Conservation (phyloP, 225 moss, liverwort and hornwort genomes). For the Bryum argenteum region DNA sequence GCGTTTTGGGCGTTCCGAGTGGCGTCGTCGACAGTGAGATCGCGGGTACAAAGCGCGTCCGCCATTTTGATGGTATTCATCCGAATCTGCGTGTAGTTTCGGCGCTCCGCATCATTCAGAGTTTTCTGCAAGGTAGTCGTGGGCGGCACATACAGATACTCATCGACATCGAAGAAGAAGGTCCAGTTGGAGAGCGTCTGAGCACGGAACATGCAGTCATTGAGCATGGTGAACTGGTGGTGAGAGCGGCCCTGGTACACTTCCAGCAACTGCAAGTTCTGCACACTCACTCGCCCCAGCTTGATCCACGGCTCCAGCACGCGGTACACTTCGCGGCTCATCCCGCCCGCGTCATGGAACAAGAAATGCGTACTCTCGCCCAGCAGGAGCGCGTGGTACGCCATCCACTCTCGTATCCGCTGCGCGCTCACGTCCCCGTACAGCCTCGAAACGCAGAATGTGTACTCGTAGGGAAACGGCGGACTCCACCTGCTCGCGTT, state of each 20-base stretch:
- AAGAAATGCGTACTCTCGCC: slow-evolving; percentile 35
- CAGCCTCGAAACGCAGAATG: slow-evolving; percentile 45
- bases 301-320: slow-evolving; percentile 49
- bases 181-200: slow-evolving; percentile 50
- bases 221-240: slow-evolving; percentile 46
- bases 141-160: slow-evolving; percentile 36
- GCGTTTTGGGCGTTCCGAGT: slow-evolving; percentile 24
- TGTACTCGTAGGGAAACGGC: slow-evolving; percentile 44
- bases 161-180: slow-evolving; percentile 56
- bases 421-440: slow-evolving; percentile 41
- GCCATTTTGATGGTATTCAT: slow-evolving; percentile 33
- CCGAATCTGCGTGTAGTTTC: slow-evolving; percentile 22
- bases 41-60: slow-evolving; percentile 18
- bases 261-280: slow-evolving; percentile 39
- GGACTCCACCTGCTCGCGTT: slow-evolving; percentile 22
- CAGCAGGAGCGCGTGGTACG: slow-evolving; percentile 42
- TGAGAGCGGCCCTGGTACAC: slow-evolving; percentile 40
- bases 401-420: slow-evolving; percentile 55
- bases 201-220: slow-evolving; percentile 54
- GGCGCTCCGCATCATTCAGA: slow-evolving; percentile 20
- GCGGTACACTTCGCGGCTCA: slow-evolving; percentile 20
- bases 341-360: slow-evolving; percentile 47
- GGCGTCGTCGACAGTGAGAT: slow-evolving; percentile 27
- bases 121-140: slow-evolving; percentile 6
- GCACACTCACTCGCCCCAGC: slow-evolving; percentile 32